Evolutionary conservation across 352 stramenopile species (phyloP), one percentile per base, ranked within the genome.

Genomic region (Globisporangium irregulare): DNA sequence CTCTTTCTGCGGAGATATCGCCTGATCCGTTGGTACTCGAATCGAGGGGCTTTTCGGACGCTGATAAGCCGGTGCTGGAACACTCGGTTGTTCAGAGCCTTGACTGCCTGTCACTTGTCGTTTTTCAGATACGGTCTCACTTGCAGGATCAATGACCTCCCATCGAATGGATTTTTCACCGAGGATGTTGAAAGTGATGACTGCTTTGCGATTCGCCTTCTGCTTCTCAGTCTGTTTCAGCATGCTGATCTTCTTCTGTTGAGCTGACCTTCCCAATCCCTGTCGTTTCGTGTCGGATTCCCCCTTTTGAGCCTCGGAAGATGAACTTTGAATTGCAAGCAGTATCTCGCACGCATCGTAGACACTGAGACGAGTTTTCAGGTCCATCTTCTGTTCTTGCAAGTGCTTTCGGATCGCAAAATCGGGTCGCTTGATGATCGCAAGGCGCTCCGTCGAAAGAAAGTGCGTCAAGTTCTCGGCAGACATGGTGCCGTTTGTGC

Each of bases 81-180:
- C 43, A 7, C 9, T 55, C 6, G 68, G 75, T 7, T 43, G 56
- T 3, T 22, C 36, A n/a, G 4, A 2, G 0, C n/a, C 8, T 43
- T 38, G 38, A 55, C 32, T 50, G 12, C 3, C 6, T 43, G 53
- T 2, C 10, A 75, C 41, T 53, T 68, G 66, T 20, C 68, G 29
- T 54, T 1, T 54, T 2, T 10, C 18, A 27, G 14, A 20, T 1
- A 29, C 14, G 12, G 10, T 27, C 41, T 22, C 24, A 2, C n/a
- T 22, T 9, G 59, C 32, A 18, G 36, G 7, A 57, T 51, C 46
- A 2, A 46, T 32, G 34, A 70, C 46, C 15, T 84, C 72, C 82
- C 82, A 92, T 24, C 73, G 79, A 64, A 91, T 75, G 8, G 69
- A 78, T 46, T 90, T 91, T 58, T 92, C 84, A 4, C 84, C 84